These are phyloP conservation scores for Dendrobium officinale DNA, from an alignment of 106 monocot species.

Conservation along the genomic window DNA sequence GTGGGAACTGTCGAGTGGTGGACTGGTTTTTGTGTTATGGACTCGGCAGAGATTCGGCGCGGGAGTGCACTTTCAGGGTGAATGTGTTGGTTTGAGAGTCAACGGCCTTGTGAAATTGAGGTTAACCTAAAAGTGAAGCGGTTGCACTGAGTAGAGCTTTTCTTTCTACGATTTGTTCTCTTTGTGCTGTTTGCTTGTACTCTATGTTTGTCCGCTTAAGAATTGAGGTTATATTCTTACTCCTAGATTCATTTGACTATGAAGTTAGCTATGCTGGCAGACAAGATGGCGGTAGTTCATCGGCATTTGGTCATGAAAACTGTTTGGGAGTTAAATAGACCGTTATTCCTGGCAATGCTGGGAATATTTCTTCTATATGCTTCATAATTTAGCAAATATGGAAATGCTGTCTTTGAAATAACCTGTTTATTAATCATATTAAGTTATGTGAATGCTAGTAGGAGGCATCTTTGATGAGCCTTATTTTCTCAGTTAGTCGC, in stretches of 20 bases:
- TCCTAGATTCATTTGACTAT: neutral
- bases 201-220: neutral
- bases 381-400: neutral
- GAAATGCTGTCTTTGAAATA: neutral
- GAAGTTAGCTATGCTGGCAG: neutral
- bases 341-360: neutral
- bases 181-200: neutral
- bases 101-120: neutral
- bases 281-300: too few species aligned
- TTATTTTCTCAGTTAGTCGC: too few species aligned
- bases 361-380: neutral
- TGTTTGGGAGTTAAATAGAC: neutral
- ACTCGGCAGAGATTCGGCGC: neutral
- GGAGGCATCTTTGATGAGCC: too few species aligned
- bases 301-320: too few species aligned
- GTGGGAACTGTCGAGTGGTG: neutral
- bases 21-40: neutral
- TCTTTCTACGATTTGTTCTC: neutral
- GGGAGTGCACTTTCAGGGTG: neutral
- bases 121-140: neutral
- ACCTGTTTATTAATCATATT: neutral
- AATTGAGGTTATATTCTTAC: neutral
- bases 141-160: neutral
- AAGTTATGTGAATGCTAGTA: too few species aligned
- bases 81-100: neutral